These are phyloP conservation scores for Platismatia glauca DNA, from an alignment of 495 filamentous ascomycete genomes.

Conservation along the genomic window DNA sequence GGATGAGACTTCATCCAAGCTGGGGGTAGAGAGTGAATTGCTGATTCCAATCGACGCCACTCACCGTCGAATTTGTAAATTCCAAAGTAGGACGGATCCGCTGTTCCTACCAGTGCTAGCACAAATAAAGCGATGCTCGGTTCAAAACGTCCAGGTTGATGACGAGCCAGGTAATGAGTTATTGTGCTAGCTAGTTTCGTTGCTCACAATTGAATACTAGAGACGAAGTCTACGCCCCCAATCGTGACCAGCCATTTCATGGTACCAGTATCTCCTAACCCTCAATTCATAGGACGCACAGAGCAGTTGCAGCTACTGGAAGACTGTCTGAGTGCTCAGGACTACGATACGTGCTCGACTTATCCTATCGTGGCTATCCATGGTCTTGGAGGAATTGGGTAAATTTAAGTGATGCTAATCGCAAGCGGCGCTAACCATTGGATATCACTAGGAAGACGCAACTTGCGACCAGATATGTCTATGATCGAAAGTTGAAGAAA, in stretches of 20 bases:
- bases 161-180: neutral
- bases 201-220: neutral
- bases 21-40: constrained; percentile 1
- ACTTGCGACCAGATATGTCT: neutral
- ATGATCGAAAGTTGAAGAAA: neutral
- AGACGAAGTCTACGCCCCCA: too few relatives aligned
- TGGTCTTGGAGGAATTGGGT: constrained; percentile 10
- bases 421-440: neutral
- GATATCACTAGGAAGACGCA: constrained; percentile 5
- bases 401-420: neutral
- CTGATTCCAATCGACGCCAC: constrained; percentile 5
- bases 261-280: constrained; percentile 1
- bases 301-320: neutral
- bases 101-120: constrained; percentile 3
- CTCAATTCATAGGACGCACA: neutral
- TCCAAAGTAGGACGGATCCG: neutral
- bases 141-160: neutral
- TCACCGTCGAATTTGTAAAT: constrained; percentile 9
- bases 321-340: neutral
- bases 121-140: neutral
- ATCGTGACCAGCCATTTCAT: neutral
- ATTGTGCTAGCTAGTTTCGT: neutral
- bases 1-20: constrained; percentile 1
- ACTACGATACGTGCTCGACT: neutral
- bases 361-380: constrained; percentile 1